These are phyloP conservation scores for Vitellaria paradoxa DNA, from an alignment of 179 eudicot genomes.

Conservation along the genomic window DNA sequence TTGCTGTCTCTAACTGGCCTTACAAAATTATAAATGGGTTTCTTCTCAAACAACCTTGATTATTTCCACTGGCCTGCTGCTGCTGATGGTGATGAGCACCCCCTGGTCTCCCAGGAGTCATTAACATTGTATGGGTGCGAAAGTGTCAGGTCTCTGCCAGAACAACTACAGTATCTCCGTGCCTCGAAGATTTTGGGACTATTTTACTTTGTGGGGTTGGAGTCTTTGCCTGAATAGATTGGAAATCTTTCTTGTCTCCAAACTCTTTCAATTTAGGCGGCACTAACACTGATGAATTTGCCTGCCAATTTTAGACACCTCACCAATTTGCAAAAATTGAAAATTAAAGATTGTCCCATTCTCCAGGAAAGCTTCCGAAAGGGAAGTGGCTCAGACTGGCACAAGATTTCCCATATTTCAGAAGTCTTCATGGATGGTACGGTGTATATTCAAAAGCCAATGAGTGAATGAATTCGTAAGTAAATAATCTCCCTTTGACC, in stretches of 20 bases:
- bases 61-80: conserved; percentile 7
- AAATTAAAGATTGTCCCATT: background rate
- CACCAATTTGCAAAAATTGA: background rate
- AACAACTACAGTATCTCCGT: conserved; percentile 6
- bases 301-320: background rate
- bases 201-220: background rate
- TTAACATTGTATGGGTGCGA: too few relatives aligned
- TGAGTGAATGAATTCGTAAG: too few relatives aligned
- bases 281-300: too few relatives aligned
- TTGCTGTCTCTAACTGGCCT: background rate
- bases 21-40: background rate
- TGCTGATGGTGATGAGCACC: too few relatives aligned
- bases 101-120: background rate
- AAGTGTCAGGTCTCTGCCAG: too few relatives aligned
- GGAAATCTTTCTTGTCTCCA: too few relatives aligned
- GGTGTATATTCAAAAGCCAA: too few relatives aligned
- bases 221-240: conserved; percentile 21
- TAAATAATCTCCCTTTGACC: too few relatives aligned
- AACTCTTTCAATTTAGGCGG: too few relatives aligned
- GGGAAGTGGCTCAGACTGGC: background rate
- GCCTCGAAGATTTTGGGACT: background rate
- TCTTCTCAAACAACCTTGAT: background rate
- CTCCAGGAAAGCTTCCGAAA: background rate
- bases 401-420: too few relatives aligned
- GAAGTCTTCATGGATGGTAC: too few relatives aligned